Evolutionary conservation across 2,329 filamentous ascomycete species (phyloP).

Genomic region (Ceratocystis destructans): DNA sequence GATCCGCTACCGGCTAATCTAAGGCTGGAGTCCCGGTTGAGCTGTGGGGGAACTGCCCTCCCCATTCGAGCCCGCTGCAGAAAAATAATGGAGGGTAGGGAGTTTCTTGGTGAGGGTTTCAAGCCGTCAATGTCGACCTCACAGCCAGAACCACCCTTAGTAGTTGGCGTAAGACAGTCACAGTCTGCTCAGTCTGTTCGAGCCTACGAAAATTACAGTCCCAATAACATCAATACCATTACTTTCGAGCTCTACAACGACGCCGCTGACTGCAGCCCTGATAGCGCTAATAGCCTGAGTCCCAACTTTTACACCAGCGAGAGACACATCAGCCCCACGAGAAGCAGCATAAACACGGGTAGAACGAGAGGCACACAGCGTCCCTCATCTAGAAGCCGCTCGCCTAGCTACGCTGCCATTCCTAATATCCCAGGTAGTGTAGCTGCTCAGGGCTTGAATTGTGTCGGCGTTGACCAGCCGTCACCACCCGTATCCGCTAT

Average conservation of each 20-base stretch:
- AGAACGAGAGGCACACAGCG: too few relatives aligned
- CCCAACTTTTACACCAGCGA: slow-evolving; percentile 15
- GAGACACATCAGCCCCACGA: slow-evolving; percentile 15
- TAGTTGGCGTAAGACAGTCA: slow-evolving; percentile 11
- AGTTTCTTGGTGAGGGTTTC: slow-evolving; percentile 16
- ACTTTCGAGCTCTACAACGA: slow-evolving; percentile 1
- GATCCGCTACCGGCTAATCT: slow-evolving; percentile 18
- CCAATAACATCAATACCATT: slow-evolving; percentile 11
- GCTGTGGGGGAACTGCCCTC: slow-evolving; percentile 17
- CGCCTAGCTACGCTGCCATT: slow-evolving; percentile 14
- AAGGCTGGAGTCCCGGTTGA: slow-evolving; percentile 18
- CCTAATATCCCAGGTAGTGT: background rate
- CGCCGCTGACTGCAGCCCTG: slow-evolving; percentile 9
- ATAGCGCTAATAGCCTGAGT: slow-evolving; percentile 13
- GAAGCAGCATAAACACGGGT: background rate
- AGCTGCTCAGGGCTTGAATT: background rate
- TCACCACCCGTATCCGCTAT: background rate
- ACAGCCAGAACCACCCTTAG: slow-evolving; percentile 12
- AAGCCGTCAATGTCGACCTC: slow-evolving; percentile 19
- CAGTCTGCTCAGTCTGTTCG: slow-evolving; percentile 5
- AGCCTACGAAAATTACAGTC: slow-evolving; percentile 11
- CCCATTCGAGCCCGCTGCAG: slow-evolving; percentile 17
- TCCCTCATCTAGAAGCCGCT: slow-evolving; percentile 17
- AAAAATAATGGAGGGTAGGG: slow-evolving; percentile 19
- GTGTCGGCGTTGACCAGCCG: background rate